Base-by-base conservation (phyloP, 2,329 filamentous ascomycete species). In the Cordyceps cicadae region DNA sequence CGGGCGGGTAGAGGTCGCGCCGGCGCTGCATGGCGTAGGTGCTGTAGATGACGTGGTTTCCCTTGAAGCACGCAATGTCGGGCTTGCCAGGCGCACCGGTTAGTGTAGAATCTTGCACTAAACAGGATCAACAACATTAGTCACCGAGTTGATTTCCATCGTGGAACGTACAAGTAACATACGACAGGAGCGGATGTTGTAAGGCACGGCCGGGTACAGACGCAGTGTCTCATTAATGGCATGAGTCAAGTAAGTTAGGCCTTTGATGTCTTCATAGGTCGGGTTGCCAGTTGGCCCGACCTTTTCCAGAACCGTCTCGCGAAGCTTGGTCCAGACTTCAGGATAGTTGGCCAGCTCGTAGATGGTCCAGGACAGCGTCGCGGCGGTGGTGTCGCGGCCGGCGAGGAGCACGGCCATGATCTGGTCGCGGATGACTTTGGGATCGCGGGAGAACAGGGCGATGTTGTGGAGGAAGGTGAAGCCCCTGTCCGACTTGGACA, bases 341-440 rank as follows among this genome's bases (percentile, higher is more conserved):
- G 91, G 90, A 65, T 90, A 81, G 17, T 85, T 84, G 43, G 87
- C 83, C 2, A 97, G 80, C 72, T 96, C 90, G 72, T 94, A 95
- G 62, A 96, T 79, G 41, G 84, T 80, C 87, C 91, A 96, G 0
- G 86, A 88, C 0, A 97, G 80, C 0, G 89, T 91, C 17, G 81
- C 84, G 34, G 92, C 92, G 0, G 92, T 97, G 15, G 92, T 96
- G 72, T 97, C 92, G 45, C 89, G 83, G 14, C 90, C 92, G 1
- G 92, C 92, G 17, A 97, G 82, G 3, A 93, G 80, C 12, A 92
- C 81, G 9, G 86, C 85, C 53, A 90, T 83, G 48, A 92, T 79
- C 69, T 92, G 88, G 71, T 92, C 88, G n/a, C 89, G 86, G 34
- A 93, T 81, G 12, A 87, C 79, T 41, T 79, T 79, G 0, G 75